Percentiles rank a stretch among this genome's conserved stretches.
Conservation (phyloP, 352 stramenopile species). For the Phytophthora meadii region DNA sequence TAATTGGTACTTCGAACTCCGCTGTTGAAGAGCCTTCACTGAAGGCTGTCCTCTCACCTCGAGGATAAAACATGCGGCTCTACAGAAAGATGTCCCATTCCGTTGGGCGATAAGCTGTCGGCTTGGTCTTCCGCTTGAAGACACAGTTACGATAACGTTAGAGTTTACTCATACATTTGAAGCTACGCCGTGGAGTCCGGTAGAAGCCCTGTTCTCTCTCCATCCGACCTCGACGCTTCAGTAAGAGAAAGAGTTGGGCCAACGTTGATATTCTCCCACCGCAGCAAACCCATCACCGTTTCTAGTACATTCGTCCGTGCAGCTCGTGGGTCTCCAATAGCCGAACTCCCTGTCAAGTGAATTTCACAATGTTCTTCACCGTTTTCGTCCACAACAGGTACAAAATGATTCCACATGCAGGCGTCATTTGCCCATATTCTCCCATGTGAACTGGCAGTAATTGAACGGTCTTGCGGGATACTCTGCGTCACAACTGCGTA, state of each 20-base stretch:
- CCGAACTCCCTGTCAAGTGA: conserved; percentile 43
- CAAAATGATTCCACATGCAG: conserved; percentile 51
- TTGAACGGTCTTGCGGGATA: conserved; percentile 20
- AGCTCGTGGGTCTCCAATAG: conserved; percentile 35
- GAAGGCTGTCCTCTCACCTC: too few relatives aligned
- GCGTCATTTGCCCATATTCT: conserved; percentile 52
- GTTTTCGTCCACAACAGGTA: conserved; percentile 31
- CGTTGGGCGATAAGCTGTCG: too few relatives aligned
- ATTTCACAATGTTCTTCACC: conserved; percentile 48
- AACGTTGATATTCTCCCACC: conserved; percentile 66
- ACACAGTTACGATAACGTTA: too few relatives aligned
- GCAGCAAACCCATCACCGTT: conserved; percentile 59
- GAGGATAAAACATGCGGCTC: too few relatives aligned
- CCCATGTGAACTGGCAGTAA: conserved; percentile 3
- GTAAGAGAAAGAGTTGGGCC: conserved; percentile 43
- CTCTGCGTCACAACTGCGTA: conserved; percentile 50
- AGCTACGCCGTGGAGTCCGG: neutral
- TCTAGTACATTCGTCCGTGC: conserved; percentile 54
- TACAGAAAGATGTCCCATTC: too few relatives aligned
- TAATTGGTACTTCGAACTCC: too few relatives aligned
- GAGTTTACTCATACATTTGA: too few relatives aligned
- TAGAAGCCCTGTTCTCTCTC: neutral
- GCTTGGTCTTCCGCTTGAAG: too few relatives aligned
- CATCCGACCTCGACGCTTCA: conserved; percentile 8
- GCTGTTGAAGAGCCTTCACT: too few relatives aligned